Evolutionary conservation across 176 grass and related monocot species (phyloP).

Genomic region (Oropetium thomaeum): DNA sequence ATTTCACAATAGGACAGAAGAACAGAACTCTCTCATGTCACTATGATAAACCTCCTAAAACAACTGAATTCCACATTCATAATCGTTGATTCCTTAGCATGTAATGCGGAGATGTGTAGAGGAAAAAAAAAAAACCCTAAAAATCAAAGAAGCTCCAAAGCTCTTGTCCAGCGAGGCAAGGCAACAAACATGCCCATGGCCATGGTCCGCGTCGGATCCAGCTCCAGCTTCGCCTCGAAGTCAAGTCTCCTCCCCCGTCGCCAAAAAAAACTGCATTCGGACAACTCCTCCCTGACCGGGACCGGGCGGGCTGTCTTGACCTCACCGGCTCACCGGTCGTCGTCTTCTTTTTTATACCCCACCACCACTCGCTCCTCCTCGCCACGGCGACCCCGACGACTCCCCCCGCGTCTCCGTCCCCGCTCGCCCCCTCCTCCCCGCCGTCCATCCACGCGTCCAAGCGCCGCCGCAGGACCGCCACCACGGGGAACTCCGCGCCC

Average conservation of each 20-base stretch:
- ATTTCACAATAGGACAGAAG: no score
- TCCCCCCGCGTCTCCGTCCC: slow-evolving; percentile 16
- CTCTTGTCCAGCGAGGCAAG: no score
- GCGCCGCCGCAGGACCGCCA: slow-evolving; percentile 24
- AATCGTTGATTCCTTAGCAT: no score
- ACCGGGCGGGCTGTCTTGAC: neutral
- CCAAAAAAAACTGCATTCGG: slow-evolving; percentile 5
- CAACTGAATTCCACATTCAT: no score
- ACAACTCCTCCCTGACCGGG: neutral
- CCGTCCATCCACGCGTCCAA: slow-evolving; percentile 17
- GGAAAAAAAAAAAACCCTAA: no score
- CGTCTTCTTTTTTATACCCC: neutral
- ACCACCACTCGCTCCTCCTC: neutral
- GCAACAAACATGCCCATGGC: no score
- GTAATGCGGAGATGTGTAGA: no score
- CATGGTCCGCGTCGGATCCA: no score
- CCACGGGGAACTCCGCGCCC: slow-evolving; percentile 18
- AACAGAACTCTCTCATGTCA: no score
- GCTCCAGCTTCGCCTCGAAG: neutral
- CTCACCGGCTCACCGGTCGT: neutral
- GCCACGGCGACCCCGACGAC: slow-evolving; percentile 50
- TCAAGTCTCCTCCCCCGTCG: slow-evolving; percentile 17
- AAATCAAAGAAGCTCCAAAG: no score
- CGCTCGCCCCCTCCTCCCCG: neutral
- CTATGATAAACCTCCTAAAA: no score